A percentile compares a stretch with the other conserved stretches of the same genome.
Conservation (phyloP, 495 filamentous ascomycete species). For the Penicillium manginii region DNA sequence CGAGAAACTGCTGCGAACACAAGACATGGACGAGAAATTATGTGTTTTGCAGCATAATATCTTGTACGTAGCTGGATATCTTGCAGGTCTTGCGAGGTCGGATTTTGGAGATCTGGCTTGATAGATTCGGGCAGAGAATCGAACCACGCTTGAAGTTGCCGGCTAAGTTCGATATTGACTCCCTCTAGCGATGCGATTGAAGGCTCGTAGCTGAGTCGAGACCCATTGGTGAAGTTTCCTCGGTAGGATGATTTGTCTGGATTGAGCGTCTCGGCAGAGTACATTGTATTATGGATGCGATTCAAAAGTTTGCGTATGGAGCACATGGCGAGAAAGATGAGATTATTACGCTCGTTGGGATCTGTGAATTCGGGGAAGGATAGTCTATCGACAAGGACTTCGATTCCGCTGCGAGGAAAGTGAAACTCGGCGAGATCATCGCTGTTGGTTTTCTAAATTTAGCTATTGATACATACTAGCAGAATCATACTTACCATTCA, state of each 20-base stretch:
- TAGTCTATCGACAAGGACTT: constrained; percentile 19
- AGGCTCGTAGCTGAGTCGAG: constrained; percentile 1
- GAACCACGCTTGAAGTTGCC: constrained; percentile 23
- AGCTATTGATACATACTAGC: background rate
- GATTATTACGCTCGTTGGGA: constrained; percentile 7
- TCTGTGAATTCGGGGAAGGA: constrained; percentile 18
- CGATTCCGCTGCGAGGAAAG: constrained; percentile 24
- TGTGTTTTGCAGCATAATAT: constrained; percentile 24
- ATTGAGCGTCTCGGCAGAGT: constrained; percentile 11
- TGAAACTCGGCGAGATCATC: constrained; percentile 28
- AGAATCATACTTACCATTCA: constrained; percentile 16
- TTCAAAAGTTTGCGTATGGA: constrained; percentile 27
- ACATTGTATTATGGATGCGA: constrained; percentile 23
- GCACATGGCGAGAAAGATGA: constrained; percentile 27
- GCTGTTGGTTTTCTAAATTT: constrained; percentile 1
- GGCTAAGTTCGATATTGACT: constrained; percentile 19
- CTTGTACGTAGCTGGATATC: constrained; percentile 22
- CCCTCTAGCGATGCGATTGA: constrained; percentile 19
- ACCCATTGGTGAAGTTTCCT: background rate
- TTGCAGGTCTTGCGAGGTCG: constrained; percentile 10
- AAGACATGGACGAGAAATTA: constrained; percentile 25
- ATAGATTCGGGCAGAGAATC: constrained; percentile 14
- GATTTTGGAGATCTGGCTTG: constrained; percentile 16
- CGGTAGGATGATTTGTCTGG: constrained; percentile 2
- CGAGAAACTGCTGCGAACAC: constrained; percentile 17